Conservation (phyloP, 140 eudicot species). For the Erigeron philadelphicus region DNA sequence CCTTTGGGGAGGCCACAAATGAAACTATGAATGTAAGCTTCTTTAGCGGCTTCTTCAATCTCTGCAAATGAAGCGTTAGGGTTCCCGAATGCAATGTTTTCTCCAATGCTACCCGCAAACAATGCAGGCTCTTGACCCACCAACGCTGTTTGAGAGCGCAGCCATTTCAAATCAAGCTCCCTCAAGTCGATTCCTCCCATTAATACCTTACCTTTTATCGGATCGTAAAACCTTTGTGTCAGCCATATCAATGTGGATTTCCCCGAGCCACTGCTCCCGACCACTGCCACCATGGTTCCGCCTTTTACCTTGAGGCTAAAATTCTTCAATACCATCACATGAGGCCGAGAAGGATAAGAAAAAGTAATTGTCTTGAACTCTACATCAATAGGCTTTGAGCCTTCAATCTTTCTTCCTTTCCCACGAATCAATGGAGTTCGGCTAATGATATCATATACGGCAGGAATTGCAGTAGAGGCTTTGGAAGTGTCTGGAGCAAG, state of each 20-base stretch:
- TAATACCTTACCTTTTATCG: conserved; percentile 57
- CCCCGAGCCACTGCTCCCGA: conserved; percentile 84
- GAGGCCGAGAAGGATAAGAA: conserved; percentile 68
- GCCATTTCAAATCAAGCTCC: conserved; percentile 67
- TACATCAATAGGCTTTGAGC: conserved; percentile 48
- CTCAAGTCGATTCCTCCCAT: conserved; percentile 62
- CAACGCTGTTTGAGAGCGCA: conserved; percentile 64
- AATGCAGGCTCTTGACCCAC: conserved; percentile 90
- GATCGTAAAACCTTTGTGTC: conserved; percentile 77
- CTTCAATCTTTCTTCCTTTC: conserved; percentile 41
- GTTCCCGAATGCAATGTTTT: conserved; percentile 69
- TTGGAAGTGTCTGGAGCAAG: conserved; percentile 77
- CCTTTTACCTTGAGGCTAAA: conserved; percentile 58
- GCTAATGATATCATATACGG: conserved; percentile 39
- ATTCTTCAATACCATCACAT: conserved; percentile 56
- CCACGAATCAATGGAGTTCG: conserved; percentile 55
- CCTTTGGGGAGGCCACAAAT: conserved; percentile 79
- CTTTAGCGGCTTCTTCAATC: conserved; percentile 77
- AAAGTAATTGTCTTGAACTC: conserved; percentile 64
- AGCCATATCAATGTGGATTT: conserved; percentile 76
- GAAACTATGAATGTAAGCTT: conserved; percentile 77
- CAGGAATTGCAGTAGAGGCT: conserved; percentile 59
- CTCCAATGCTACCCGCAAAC: conserved; percentile 69
- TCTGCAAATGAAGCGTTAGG: conserved; percentile 73
- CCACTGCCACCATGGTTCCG: conserved; percentile 75